Conservation (phyloP, 2,329 filamentous ascomycete genomes). For the Pyrenophora teres region DNA sequence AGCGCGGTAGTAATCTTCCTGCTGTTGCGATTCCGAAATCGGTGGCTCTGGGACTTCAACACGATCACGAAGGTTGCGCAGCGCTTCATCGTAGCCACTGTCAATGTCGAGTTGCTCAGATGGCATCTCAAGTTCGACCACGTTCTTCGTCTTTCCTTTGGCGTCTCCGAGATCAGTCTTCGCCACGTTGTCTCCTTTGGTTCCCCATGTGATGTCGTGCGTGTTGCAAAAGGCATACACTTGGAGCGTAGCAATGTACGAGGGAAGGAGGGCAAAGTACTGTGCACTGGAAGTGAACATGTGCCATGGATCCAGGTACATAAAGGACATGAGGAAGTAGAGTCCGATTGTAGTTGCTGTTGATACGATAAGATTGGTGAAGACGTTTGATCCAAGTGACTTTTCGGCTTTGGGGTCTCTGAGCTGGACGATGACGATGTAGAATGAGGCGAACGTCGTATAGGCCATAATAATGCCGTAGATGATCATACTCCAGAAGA, state of each 20-base stretch:
- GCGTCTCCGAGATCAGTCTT: slow-evolving; percentile 91
- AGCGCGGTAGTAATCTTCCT: slow-evolving; percentile 98
- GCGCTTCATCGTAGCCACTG: slow-evolving; percentile 93
- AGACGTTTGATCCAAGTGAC: slow-evolving; percentile 79
- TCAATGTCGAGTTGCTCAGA: slow-evolving; percentile 98
- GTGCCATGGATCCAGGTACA: slow-evolving; percentile 98
- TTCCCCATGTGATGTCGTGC: slow-evolving; percentile 98
- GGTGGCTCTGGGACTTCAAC: slow-evolving; percentile 73
- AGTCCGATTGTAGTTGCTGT: slow-evolving; percentile 87
- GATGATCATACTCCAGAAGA: slow-evolving; percentile 84
- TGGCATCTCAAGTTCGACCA: slow-evolving; percentile 96
- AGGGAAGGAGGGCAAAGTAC: slow-evolving; percentile 90
- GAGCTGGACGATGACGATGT: slow-evolving; percentile 86
- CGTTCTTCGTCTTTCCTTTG: slow-evolving; percentile 71
- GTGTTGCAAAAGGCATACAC: slow-evolving; percentile 99
- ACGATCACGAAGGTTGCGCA: slow-evolving; percentile 92
- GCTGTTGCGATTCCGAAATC: slow-evolving; percentile 76
- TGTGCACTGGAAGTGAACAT: slow-evolving; percentile 92
- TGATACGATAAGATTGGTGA: slow-evolving; percentile 92
- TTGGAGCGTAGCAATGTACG: slow-evolving; percentile 95
- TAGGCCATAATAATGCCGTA: slow-evolving; percentile 95
- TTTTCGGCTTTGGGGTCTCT: slow-evolving; percentile 57
- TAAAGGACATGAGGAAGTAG: slow-evolving; percentile 94
- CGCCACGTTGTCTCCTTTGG: slow-evolving; percentile 95
- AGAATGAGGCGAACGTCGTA: slow-evolving; percentile 86